Percentiles rank a stretch among this genome's conserved stretches.
Conservation (phyloP, 2,329 filamentous ascomycete genomes). For the Ceratocystiopsis brevicomis region DNA sequence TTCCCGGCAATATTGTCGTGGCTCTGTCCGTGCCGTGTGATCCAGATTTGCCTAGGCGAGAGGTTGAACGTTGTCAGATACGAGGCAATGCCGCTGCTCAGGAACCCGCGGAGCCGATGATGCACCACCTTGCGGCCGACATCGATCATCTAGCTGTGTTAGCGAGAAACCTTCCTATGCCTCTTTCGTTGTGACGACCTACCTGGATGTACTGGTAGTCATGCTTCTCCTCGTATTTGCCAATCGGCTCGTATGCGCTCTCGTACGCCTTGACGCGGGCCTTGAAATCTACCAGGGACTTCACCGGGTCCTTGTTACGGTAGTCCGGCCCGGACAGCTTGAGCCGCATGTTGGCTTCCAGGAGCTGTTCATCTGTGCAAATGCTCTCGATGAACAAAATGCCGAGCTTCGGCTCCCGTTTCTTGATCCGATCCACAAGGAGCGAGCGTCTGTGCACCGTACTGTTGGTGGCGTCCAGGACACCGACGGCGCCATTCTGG, state of each 20-base stretch:
- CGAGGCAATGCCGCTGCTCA: slow-evolving; percentile 80
- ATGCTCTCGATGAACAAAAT: slow-evolving; percentile 92
- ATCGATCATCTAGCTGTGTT: slow-evolving; percentile 59
- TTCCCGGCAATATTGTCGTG: slow-evolving; percentile 71
- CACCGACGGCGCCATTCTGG: slow-evolving; percentile 72
- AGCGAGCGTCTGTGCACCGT: slow-evolving; percentile 69
- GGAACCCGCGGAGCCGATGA: slow-evolving; percentile 76
- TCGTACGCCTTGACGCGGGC: slow-evolving; percentile 84
- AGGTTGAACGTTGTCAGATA: slow-evolving; percentile 96
- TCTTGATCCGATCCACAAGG: slow-evolving; percentile 66
- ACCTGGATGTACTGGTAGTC: slow-evolving; percentile 84
- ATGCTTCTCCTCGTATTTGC: slow-evolving; percentile 75
- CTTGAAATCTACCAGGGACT: slow-evolving; percentile 79
- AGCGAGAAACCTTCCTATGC: neutral
- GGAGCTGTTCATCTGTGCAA: slow-evolving; percentile 63
- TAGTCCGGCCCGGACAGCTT: slow-evolving; percentile 95
- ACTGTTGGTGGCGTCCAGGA: slow-evolving; percentile 94
- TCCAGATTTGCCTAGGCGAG: slow-evolving; percentile 91
- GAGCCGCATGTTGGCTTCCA: slow-evolving; percentile 92
- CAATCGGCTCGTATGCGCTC: slow-evolving; percentile 79
- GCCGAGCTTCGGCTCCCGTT: slow-evolving; percentile 68
- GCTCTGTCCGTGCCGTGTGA: slow-evolving; percentile 87
- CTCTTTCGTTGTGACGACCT: slow-evolving; percentile 7
- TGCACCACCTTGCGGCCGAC: slow-evolving; percentile 88
- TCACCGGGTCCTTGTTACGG: slow-evolving; percentile 72